Conservation (phyloP, 108 stramenopile species). For the Tribonema minus region DNA sequence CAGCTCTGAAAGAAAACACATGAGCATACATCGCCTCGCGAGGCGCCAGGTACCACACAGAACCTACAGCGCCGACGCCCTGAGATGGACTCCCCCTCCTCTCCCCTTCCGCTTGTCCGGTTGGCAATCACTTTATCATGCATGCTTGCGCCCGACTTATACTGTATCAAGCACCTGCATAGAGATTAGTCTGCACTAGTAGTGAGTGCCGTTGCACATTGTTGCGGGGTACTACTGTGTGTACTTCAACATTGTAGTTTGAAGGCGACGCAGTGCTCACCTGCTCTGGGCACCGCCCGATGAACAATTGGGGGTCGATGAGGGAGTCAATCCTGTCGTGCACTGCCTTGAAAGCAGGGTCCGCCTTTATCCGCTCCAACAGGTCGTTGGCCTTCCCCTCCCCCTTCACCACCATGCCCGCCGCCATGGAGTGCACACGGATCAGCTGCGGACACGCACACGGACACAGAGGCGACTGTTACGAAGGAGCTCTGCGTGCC, state of each 20-base stretch:
- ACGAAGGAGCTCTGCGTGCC: not conserved
- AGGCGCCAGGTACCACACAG: no score
- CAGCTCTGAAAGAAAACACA: no score
- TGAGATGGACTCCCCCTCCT: no score
- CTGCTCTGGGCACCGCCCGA: constrained; percentile 90
- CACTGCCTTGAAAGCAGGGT: constrained; percentile 77
- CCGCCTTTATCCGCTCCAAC: constrained; percentile 82
- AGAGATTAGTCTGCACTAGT: not conserved
- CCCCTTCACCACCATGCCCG: constrained; percentile 93
- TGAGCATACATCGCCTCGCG: no score
- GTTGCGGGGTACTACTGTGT: not conserved
- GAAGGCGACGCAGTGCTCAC: constrained; percentile 30
- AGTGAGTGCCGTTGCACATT: not conserved
- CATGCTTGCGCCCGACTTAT: not conserved
- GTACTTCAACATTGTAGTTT: not conserved
- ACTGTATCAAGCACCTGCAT: not conserved
- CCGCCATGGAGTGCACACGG: constrained; percentile 94
- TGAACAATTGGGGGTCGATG: constrained; percentile 86
- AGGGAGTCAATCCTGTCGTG: constrained; percentile 79
- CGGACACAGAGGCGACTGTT: no score
- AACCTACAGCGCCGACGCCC: no score
- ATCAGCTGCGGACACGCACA: constrained; percentile 59
- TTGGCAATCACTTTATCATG: no score
- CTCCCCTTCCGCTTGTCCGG: no score
- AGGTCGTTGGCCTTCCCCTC: constrained; percentile 96